These are phyloP conservation scores for Pulveroboletus frians DNA, from an alignment of 768 basidiomycete species.

Conservation along the genomic window DNA sequence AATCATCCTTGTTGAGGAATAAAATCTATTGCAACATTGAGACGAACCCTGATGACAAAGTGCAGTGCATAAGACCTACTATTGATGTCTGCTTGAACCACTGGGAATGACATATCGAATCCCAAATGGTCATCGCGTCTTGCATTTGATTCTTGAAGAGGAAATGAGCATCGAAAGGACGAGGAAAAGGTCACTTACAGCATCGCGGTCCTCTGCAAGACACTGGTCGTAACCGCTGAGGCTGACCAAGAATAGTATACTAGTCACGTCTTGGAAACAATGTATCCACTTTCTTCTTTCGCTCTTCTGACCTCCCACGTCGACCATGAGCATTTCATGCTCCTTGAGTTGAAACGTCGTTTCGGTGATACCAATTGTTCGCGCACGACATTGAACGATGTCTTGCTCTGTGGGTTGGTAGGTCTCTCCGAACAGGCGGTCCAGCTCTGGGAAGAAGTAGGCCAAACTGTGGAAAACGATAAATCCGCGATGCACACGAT, in stretches of 20 bases:
- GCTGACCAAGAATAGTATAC: constrained; percentile 87
- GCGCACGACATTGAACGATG: constrained; percentile 78
- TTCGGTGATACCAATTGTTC: constrained; percentile 89
- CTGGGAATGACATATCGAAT: constrained; percentile 95
- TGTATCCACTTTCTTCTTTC: constrained; percentile 93
- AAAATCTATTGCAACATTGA: constrained; percentile 55
- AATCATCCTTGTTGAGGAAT: constrained; percentile 93
- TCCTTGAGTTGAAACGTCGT: constrained; percentile 76
- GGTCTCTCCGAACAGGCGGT: constrained; percentile 68
- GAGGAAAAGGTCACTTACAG: constrained; percentile 45
- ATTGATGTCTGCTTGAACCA: constrained; percentile 96
- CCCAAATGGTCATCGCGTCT: constrained; percentile 98
- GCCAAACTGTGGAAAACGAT: constrained; percentile 40
- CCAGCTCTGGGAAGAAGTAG: constrained; percentile 77
- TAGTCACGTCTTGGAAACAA: constrained; percentile 92
- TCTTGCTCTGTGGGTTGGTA: constrained; percentile 82
- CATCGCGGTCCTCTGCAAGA: constrained; percentile 87
- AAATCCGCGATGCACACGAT: background rate
- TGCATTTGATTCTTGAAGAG: constrained; percentile 88
- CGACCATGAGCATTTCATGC: constrained; percentile 88
- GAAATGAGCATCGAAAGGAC: background rate
- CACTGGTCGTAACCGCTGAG: constrained; percentile 93
- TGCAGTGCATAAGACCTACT: constrained; percentile 38
- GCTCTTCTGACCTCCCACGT: constrained; percentile 91
- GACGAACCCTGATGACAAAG: background rate